These are phyloP conservation scores for Ilex paraguariensis DNA, from an alignment of 305 asterid genomes.

Conservation along the genomic window DNA sequence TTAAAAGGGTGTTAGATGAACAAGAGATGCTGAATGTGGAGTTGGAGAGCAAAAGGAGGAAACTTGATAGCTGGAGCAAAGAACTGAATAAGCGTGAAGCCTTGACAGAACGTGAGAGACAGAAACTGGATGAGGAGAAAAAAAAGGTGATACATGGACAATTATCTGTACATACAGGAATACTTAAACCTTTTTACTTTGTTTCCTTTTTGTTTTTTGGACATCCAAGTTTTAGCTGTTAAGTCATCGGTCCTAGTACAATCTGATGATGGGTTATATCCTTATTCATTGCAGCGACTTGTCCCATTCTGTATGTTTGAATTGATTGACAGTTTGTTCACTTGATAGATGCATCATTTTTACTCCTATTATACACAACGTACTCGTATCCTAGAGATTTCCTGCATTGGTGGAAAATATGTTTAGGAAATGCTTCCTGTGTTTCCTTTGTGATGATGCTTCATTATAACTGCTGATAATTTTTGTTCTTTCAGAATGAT, in stretches of 20 bases:
- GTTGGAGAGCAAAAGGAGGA: conserved; percentile 52
- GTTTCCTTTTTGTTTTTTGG: not conserved
- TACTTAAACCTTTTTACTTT: conserved; percentile 1
- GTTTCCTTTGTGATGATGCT: not conserved
- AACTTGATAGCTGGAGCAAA: conserved; percentile 67
- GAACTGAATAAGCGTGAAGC: conserved; percentile 73
- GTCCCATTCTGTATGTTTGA: not conserved
- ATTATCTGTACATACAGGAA: not conserved
- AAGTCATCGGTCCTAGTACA: not conserved
- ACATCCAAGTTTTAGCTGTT: not conserved
- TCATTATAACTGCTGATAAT: not conserved
- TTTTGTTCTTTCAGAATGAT: conserved; percentile 46
- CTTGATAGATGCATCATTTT: not conserved
- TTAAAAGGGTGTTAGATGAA: conserved; percentile 59
- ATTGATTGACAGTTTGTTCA: not conserved
- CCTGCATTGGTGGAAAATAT: not conserved
- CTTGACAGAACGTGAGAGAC: conserved; percentile 61
- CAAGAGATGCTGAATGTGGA: conserved; percentile 57
- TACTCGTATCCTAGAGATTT: too few relatives aligned
- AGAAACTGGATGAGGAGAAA: conserved; percentile 77
- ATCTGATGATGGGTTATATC: not conserved
- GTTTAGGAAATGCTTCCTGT: not conserved
- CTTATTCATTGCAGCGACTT: not conserved
- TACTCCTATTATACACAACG: not conserved
- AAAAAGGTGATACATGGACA: conserved; percentile 35